A percentile compares a stretch with the other conserved stretches of the same genome.
Conservation (phyloP, 352 stramenopile species). For the Aphanomyces euteiches region DNA sequence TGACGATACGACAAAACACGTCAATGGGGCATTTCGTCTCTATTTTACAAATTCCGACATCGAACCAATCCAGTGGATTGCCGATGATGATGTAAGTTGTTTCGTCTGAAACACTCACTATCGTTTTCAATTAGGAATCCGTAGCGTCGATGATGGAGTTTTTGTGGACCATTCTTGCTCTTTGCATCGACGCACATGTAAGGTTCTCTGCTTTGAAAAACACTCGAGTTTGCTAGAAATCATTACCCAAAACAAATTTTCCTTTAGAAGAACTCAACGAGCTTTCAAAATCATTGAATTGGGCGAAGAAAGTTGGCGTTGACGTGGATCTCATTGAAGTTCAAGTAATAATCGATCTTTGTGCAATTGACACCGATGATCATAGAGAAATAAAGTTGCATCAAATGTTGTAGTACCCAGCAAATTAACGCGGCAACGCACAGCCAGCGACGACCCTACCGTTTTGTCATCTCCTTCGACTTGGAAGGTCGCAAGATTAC, state of each 20-base stretch:
- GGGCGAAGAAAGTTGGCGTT: slow-evolving; percentile 60
- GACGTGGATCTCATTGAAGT: slow-evolving; percentile 57
- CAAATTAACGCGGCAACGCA: slow-evolving; percentile 12
- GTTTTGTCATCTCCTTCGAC: slow-evolving; percentile 5
- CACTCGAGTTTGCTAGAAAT: slow-evolving; percentile 44
- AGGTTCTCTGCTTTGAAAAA: slow-evolving; percentile 5
- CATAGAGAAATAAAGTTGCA: slow-evolving; percentile 16
- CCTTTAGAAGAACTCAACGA: slow-evolving; percentile 53
- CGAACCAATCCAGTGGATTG: slow-evolving; percentile 15
- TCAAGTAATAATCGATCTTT: slow-evolving; percentile 34
- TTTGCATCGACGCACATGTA: slow-evolving; percentile 53
- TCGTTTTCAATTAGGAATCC: not conserved
- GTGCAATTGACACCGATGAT: not conserved
- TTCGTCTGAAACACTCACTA: not conserved
- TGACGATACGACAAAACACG: slow-evolving; percentile 44
- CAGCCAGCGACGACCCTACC: slow-evolving; percentile 7
- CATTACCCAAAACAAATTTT: slow-evolving; percentile 49
- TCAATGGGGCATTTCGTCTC: not conserved
- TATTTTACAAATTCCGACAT: slow-evolving; percentile 2
- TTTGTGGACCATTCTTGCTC: slow-evolving; percentile 61
- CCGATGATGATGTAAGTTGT: not conserved
- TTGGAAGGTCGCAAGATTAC: slow-evolving; percentile 24
- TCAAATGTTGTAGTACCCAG: not conserved
- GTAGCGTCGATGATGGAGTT: slow-evolving; percentile 64
- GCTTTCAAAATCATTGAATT: slow-evolving; percentile 44